Evolutionary conservation across 306 rosid species (phyloP), one percentile per base, ranked within the genome.

Genomic region (Prunus dulcis): DNA sequence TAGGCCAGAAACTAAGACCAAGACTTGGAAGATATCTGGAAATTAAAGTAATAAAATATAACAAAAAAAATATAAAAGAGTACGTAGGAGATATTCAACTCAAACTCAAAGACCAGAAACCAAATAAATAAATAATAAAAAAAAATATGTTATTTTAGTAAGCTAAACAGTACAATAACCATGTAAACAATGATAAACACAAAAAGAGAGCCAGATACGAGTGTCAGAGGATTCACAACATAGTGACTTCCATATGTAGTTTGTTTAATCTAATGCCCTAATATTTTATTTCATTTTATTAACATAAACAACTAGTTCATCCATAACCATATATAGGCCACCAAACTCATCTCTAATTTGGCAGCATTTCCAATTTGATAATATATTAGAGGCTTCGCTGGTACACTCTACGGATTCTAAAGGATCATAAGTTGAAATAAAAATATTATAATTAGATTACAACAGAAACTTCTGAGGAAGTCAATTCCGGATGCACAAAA

Each of bases 401-500:
- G 9, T 49, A 18, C 28, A 51, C 46, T 10, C 27, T 20, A 28
- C 2, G 25, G 30, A 52, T 30, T 70, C 17, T 71, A 53, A 53
- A 71, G 64, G n/a, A 52, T 52, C 74, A 19, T 17, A 15, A 69
- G 14, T 14, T 69, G 6, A 69, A 67, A 41, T 20, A 41, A 34
- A 34, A 5, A 34, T 5, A 34, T 34, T 34, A 34, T 34, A 0
- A 34, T 34, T 34, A 34, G 8, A 34, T 5, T 34, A 84, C 18
- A 27, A 47, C 60, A 2, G 60, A 34, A 32, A 78, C 73, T 2
- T 18, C 23, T 0, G 79, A 66, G 0, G 84, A 63, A 32, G 9
- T 72, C 57, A 38, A 49, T 76, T 82, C 62, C 25, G 32, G 56
- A 51, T 80, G 83, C 32, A 78, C n/a, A 51, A 53, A 86, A 9